Evolutionary conservation across 2,329 filamentous ascomycete species (phyloP).

Genomic region (Ophiostoma triangulosporum): DNA sequence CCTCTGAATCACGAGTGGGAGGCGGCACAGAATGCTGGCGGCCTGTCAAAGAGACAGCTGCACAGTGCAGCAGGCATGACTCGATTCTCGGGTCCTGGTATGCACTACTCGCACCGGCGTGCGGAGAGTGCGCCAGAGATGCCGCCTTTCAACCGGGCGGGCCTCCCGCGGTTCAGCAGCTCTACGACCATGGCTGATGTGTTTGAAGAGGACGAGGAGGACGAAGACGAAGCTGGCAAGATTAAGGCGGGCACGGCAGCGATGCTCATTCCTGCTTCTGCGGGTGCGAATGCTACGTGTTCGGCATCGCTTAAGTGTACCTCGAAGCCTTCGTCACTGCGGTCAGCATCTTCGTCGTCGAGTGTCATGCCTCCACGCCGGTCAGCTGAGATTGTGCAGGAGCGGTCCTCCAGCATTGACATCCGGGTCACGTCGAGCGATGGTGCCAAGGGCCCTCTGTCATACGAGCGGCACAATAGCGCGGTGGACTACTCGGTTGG

Average conservation of each 20-base stretch:
- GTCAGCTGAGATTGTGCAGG: not conserved
- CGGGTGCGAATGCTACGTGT: not conserved
- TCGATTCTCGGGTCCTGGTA: constrained; percentile 53
- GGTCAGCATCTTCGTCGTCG: constrained; percentile 1
- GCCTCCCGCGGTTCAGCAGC: constrained; percentile 48
- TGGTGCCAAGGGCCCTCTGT: not conserved
- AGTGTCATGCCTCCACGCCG: constrained; percentile 1
- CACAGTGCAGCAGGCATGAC: constrained; percentile 65
- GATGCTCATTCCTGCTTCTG: not conserved
- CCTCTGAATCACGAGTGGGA: constrained; percentile 52
- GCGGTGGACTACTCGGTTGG: constrained; percentile 3
- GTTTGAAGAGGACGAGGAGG: constrained; percentile 72
- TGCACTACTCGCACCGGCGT: constrained; percentile 62
- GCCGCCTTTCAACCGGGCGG: constrained; percentile 57
- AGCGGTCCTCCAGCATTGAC: constrained; percentile 12
- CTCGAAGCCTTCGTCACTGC: constrained; percentile 1
- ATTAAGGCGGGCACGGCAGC: not conserved
- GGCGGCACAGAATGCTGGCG: constrained; percentile 46
- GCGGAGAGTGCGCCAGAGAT: constrained; percentile 72
- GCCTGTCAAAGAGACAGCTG: constrained; percentile 50
- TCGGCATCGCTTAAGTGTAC: not conserved
- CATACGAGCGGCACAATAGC: not conserved
- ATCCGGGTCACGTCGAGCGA: constrained; percentile 14
- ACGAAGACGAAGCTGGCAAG: constrained; percentile 20
- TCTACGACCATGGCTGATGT: constrained; percentile 72